Conservation (phyloP, 371 early-diverging fungal species). For the Mortierella sp. region DNA sequence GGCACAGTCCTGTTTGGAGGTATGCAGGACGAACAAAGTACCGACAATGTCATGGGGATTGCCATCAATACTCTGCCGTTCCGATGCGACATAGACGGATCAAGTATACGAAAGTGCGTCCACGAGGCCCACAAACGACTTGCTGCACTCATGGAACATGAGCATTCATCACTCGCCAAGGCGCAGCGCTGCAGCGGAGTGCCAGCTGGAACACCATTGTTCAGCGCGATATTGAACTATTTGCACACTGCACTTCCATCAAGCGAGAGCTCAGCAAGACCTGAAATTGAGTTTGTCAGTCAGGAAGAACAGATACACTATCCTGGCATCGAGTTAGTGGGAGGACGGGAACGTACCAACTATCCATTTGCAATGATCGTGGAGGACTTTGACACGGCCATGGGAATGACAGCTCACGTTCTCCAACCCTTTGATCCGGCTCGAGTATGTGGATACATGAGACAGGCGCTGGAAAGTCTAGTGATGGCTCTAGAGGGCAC, state of each 20-base stretch:
- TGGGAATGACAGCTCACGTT: slow-evolving; percentile 1
- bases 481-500: slow-evolving; percentile 7
- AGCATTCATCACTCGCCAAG: slow-evolving; percentile 14
- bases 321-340: slow-evolving; percentile 1
- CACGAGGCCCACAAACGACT: slow-evolving; percentile 1
- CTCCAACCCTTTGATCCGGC: background rate
- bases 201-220: slow-evolving; percentile 25
- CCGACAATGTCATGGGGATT: background rate
- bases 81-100: slow-evolving; percentile 10
- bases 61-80: slow-evolving; percentile 25
- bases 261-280: background rate
- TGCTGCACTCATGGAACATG: slow-evolving; percentile 13
- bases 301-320: too few species aligned
- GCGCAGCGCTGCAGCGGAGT: slow-evolving; percentile 38
- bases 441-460: slow-evolving; percentile 13
- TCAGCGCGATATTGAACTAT: slow-evolving; percentile 28
- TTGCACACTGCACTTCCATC: slow-evolving; percentile 10
- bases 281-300: background rate
- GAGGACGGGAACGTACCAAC: slow-evolving; percentile 3
- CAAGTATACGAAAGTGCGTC: slow-evolving; percentile 4
- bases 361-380: slow-evolving; percentile 10
- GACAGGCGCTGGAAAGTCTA: slow-evolving; percentile 14
- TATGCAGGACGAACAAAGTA: background rate
- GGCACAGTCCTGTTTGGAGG: slow-evolving; percentile 24
- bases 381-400: slow-evolving; percentile 1